phyloP scores from a whole-genome alignment of 305 asterid genomes.

The Fraxinus paxiana region DNA sequence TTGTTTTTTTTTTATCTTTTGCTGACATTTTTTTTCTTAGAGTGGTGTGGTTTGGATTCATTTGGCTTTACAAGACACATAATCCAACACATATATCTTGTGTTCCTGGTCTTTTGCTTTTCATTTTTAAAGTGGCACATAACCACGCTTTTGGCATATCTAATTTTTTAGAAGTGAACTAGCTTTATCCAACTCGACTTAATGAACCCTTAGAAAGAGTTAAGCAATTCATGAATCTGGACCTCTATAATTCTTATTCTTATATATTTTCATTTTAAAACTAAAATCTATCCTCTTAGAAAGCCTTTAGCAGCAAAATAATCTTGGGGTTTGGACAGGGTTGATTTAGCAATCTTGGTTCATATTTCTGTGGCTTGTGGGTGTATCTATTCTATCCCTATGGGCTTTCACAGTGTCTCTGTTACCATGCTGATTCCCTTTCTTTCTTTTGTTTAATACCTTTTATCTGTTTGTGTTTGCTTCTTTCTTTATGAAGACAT shows the following conservation, averaged over 20 bases:
- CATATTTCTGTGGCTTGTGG: background rate
- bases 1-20: background rate
- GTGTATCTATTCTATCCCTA: background rate
- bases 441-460: slow-evolving; percentile 5
- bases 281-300: background rate
- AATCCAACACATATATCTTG: background rate
- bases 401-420: background rate
- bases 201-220: background rate
- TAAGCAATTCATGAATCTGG: background rate
- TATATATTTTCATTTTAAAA: background rate
- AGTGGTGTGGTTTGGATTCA: background rate
- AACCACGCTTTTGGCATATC: background rate
- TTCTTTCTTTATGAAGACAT: slow-evolving; percentile 51
- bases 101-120: background rate
- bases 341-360: background rate
- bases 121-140: background rate
- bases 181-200: background rate
- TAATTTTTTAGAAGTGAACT: background rate
- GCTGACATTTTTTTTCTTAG: background rate
- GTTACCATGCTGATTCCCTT: background rate
- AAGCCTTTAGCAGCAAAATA: background rate
- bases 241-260: background rate
- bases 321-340: background rate
- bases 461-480: slow-evolving; percentile 11
- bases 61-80: background rate